A percentile compares a stretch with the other conserved stretches of the same genome.
Evolutionary conservation across 1,284 basidiomycete species (phyloP).

Genomic region (Agaricales sp.): DNA sequence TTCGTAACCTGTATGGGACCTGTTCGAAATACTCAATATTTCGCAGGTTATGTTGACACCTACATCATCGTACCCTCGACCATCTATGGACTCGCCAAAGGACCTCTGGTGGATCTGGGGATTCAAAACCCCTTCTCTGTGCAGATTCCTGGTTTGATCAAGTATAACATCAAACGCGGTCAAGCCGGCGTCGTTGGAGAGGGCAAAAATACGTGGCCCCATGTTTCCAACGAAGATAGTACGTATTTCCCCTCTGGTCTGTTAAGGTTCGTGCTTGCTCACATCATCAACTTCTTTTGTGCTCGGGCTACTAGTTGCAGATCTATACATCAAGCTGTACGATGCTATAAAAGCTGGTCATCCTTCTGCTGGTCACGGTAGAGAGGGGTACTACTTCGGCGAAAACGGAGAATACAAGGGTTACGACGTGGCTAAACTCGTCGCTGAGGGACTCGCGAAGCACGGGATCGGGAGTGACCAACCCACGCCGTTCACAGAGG

Average conservation of each 20-base stretch:
- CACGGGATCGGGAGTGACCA: slow-evolving; percentile 18
- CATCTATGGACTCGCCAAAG: slow-evolving; percentile 36
- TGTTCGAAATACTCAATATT: background rate
- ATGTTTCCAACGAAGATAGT: slow-evolving; percentile 36
- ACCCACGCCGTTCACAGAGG: slow-evolving; percentile 23
- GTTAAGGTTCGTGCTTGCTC: background rate
- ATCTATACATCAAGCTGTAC: slow-evolving; percentile 21
- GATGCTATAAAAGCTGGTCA: slow-evolving; percentile 15
- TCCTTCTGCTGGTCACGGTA: slow-evolving; percentile 25
- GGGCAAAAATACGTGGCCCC: slow-evolving; percentile 32
- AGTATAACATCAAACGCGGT: slow-evolving; percentile 23
- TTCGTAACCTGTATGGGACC: background rate
- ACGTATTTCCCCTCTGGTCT: slow-evolving; percentile 11
- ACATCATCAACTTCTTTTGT: background rate
- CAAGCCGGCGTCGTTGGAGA: slow-evolving; percentile 29
- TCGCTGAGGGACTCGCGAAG: slow-evolving; percentile 23
- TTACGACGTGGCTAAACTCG: slow-evolving; percentile 25
- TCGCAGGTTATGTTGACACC: slow-evolving; percentile 25
- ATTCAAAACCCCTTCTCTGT: slow-evolving; percentile 34
- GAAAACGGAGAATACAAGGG: slow-evolving; percentile 34
- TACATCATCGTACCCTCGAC: slow-evolving; percentile 38
- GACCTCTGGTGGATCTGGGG: slow-evolving; percentile 34
- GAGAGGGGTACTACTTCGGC: slow-evolving; percentile 35
- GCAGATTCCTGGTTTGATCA: slow-evolving; percentile 31
- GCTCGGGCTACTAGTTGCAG: slow-evolving; percentile 16